These are phyloP conservation scores for Myxozyma neglecta DNA, from an alignment of 805 yeast genomes.

Conservation along the genomic window DNA sequence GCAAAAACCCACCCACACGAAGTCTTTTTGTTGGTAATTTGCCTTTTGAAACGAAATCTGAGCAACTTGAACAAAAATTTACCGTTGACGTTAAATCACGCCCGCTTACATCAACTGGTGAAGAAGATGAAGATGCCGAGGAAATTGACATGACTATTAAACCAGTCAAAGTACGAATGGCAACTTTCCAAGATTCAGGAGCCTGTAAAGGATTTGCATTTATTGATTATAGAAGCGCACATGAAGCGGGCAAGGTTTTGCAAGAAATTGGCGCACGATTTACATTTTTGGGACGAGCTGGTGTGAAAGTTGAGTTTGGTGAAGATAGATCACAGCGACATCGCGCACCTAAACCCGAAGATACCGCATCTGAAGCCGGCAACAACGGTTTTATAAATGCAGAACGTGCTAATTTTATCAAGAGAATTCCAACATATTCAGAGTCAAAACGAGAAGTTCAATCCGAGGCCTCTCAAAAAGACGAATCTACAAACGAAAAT, in stretches of 20 bases:
- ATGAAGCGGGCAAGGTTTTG: conserved; percentile 80
- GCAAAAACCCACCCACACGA: conserved; percentile 62
- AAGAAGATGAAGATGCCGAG: conserved; percentile 53
- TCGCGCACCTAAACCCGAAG: neutral
- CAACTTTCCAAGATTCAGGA: conserved; percentile 94
- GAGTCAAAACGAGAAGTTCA: neutral
- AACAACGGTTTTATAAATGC: neutral
- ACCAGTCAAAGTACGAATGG: conserved; percentile 81
- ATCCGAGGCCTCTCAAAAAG: neutral
- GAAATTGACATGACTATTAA: conserved; percentile 82
- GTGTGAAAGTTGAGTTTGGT: conserved; percentile 77
- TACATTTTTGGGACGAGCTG: conserved; percentile 66
- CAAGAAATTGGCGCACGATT: conserved; percentile 65
- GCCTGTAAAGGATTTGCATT: conserved; percentile 97
- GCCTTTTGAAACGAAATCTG: conserved; percentile 87
- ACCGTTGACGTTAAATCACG: conserved; percentile 86
- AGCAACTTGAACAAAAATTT: conserved; percentile 73
- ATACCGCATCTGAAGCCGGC: neutral
- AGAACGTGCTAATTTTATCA: neutral
- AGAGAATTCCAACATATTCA: neutral
- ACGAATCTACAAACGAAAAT: neutral
- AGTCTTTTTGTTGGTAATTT: conserved; percentile 90
- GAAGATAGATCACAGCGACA: conserved; percentile 71
- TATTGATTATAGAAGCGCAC: conserved; percentile 76
- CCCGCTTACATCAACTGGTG: neutral